Conservation (phyloP, 129 eudicot genomes). For the Flaveria ramosissima region DNA sequence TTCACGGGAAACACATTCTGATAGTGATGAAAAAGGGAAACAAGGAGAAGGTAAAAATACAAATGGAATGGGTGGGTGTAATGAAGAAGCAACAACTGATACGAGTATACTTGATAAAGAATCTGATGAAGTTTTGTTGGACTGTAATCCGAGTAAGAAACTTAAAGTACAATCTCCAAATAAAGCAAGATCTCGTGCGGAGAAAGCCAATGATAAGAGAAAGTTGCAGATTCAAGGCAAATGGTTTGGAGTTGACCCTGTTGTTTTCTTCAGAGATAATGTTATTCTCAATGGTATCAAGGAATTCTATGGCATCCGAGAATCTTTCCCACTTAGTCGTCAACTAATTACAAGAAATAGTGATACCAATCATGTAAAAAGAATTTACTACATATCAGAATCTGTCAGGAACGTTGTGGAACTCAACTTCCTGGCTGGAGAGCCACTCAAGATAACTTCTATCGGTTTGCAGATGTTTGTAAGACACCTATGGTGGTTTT, state of each 20-base stretch:
- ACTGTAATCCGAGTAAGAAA: constrained; percentile 42
- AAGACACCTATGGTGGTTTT: constrained; percentile 39
- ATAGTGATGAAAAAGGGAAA: constrained; percentile 29
- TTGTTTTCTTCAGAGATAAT: constrained; percentile 72
- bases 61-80: constrained; percentile 37
- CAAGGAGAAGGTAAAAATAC: constrained; percentile 33
- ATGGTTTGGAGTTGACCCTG: constrained; percentile 97
- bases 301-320: constrained; percentile 83
- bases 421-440: constrained; percentile 76
- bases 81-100: constrained; percentile 31
- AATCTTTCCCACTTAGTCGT: constrained; percentile 66
- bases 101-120: constrained; percentile 33
- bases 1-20: constrained; percentile 23
- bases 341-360: constrained; percentile 80
- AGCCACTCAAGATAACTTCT: constrained; percentile 95
- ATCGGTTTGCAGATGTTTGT: constrained; percentile 99
- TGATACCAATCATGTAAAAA: constrained; percentile 80
- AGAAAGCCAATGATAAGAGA: constrained; percentile 61
- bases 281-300: constrained; percentile 55
- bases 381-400: constrained; percentile 80
- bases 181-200: constrained; percentile 41
- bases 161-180: constrained; percentile 34
- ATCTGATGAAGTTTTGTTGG: constrained; percentile 43
- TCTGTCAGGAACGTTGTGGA: constrained; percentile 83
- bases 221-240: constrained; percentile 92